Evolutionary conservation across 2,329 filamentous ascomycete genomes (phyloP), one percentile per base, ranked within the genome.

Genomic region (Pseudophaeomoniella oleicola): DNA sequence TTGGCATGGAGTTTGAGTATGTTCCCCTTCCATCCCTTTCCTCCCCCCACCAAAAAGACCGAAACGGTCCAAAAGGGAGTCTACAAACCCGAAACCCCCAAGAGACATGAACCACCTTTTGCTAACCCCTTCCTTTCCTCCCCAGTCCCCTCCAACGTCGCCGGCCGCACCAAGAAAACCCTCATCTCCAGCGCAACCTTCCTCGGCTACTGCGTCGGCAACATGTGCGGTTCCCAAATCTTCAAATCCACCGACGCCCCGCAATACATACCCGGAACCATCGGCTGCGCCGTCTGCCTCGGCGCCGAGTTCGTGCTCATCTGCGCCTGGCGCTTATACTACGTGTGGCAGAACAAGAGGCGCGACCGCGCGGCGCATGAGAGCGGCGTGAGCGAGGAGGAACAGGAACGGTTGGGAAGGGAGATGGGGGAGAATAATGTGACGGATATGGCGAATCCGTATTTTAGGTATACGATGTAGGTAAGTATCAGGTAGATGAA

Each of bases 141-240:
- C 53, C 0, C 39, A 30, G 56, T 66, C 34, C 60, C 63, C 0
- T 62, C 59, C 19, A 67, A 67, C 44, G 54, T 63, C 3, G 61
- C 60, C 3, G 63, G 64, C 5, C 54, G 61, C 5, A 67, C 64
- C 0, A 67, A 67, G 44, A 59, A 63, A 16, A 64, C 63, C 3
- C 47, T 66, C 30, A 61, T 59, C 10, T 60, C 55, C 12, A 62
- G 61, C 3, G 58, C 63, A 29, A 62, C 63, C 1, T 64, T 67
- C 36, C 52, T 63, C 4, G 62, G 22, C 22, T 67, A 66, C 44
- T 66, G 63, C 37, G 59, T 63, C 2, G 64, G 63, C 2, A 67
- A 66, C 44, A 66, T 66, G 56, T 54, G 54, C 2, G 63, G 63
- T 3, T 59, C 57, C 5, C 62, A 66, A 44, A 64, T 67, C 35